phyloP scores from a whole-genome alignment of 768 basidiomycete genomes.

The Termitomyces sp. region DNA sequence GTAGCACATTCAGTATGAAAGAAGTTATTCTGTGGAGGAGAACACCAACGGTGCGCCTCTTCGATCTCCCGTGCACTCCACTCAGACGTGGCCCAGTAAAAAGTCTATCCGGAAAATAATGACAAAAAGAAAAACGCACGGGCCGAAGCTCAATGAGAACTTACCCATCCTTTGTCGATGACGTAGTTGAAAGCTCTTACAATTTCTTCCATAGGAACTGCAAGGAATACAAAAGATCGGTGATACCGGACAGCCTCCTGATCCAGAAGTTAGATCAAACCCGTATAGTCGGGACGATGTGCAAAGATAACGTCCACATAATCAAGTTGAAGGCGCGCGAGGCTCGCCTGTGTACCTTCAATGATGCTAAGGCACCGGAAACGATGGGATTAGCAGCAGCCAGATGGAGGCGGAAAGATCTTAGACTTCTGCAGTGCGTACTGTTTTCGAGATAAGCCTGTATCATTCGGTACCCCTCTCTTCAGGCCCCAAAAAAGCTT shows the following conservation, averaged over 20 bases:
- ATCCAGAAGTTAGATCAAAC: background rate
- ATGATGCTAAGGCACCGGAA: background rate
- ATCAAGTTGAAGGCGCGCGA: background rate
- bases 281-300: background rate
- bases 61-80: background rate
- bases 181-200: background rate
- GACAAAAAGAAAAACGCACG: background rate
- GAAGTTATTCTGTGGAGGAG: background rate
- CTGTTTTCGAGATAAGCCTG: background rate
- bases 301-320: background rate
- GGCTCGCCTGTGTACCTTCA: background rate
- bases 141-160: background rate
- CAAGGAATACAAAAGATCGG: background rate
- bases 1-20: background rate
- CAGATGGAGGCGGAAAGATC: background rate
- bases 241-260: background rate
- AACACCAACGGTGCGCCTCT: background rate
- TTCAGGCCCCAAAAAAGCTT: constrained; percentile 73
- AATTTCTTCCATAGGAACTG: background rate
- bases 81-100: background rate
- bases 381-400: background rate
- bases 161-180: background rate
- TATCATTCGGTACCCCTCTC: constrained; percentile 46
- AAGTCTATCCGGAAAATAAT: background rate
- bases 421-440: background rate